Evolutionary conservation across 108 stramenopile genomes (phyloP).

Genomic region (Conticribra weissflogii): DNA sequence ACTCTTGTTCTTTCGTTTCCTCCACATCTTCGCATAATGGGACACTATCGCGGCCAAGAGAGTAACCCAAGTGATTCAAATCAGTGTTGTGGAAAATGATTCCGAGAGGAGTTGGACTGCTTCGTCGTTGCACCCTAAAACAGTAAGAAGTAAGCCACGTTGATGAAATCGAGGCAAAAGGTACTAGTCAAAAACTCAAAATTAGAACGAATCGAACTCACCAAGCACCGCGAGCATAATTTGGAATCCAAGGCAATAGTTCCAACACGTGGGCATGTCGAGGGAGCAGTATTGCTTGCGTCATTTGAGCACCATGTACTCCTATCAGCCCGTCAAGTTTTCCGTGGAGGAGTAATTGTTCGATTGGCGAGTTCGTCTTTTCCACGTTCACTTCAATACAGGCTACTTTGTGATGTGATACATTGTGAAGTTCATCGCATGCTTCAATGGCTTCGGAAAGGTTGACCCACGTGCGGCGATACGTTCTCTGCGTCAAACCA

Average conservation of each 20-base stretch:
- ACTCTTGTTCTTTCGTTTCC: slow-evolving; percentile 23
- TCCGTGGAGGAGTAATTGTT: slow-evolving; percentile 57
- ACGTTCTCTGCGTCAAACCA: slow-evolving; percentile 22
- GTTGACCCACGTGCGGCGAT: slow-evolving; percentile 22
- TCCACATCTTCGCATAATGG: slow-evolving; percentile 33
- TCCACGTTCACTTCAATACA: slow-evolving; percentile 63
- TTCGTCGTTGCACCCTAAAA: slow-evolving; percentile 44
- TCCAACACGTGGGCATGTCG: slow-evolving; percentile 53
- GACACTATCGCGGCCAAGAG: slow-evolving; percentile 36
- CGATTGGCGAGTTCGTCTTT: slow-evolving; percentile 30
- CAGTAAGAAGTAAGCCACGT: slow-evolving; percentile 14
- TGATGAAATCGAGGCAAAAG: no score
- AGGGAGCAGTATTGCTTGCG: slow-evolving; percentile 55
- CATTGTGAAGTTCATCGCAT: slow-evolving; percentile 29
- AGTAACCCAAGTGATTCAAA: slow-evolving; percentile 52
- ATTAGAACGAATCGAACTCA: neutral
- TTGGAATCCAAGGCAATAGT: slow-evolving; percentile 53
- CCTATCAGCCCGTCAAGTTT: slow-evolving; percentile 62
- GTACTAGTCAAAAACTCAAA: no score
- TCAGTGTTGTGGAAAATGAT: slow-evolving; percentile 59
- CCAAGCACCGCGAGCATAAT: slow-evolving; percentile 41
- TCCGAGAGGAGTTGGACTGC: slow-evolving; percentile 51
- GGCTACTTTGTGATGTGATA: slow-evolving; percentile 21
- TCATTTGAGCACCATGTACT: slow-evolving; percentile 60
- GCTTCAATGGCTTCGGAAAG: slow-evolving; percentile 19